Conservation (phyloP, 2,329 filamentous ascomycete genomes). For the Trichoderma oligosporum region DNA sequence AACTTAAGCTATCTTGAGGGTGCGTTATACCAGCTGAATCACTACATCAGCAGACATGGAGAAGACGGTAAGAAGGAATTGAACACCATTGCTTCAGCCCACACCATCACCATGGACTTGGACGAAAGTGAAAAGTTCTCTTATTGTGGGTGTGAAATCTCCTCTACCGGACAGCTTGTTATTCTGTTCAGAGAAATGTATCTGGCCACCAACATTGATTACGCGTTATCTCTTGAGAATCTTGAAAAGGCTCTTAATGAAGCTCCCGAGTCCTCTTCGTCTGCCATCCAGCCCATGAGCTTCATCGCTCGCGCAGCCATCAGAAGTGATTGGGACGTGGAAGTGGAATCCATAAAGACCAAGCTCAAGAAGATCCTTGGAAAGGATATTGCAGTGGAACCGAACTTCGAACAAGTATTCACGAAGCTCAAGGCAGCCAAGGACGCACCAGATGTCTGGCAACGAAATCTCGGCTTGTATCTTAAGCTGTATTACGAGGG, state of each 20-base stretch:
- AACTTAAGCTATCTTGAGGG: slow-evolving; percentile 42
- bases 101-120: slow-evolving; percentile 45
- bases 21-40: slow-evolving; percentile 40
- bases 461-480: slow-evolving; percentile 41
- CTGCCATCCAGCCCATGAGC: slow-evolving; percentile 35
- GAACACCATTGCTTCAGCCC: slow-evolving; percentile 43
- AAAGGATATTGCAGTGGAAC: slow-evolving; percentile 43
- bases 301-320: slow-evolving; percentile 44
- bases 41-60: slow-evolving; percentile 37
- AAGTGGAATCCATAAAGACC: slow-evolving; percentile 36
- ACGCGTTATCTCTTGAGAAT: slow-evolving; percentile 35
- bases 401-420: slow-evolving; percentile 45
- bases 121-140: slow-evolving; percentile 41
- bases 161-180: slow-evolving; percentile 42
- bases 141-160: slow-evolving; percentile 45
- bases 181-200: slow-evolving; percentile 44
- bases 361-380: slow-evolving; percentile 40
- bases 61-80: slow-evolving; percentile 43
- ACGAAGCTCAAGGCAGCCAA: slow-evolving; percentile 36
- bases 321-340: slow-evolving; percentile 39
- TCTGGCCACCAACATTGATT: slow-evolving; percentile 45
- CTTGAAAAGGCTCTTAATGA: slow-evolving; percentile 46
- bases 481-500: slow-evolving; percentile 43
- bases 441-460: slow-evolving; percentile 37
- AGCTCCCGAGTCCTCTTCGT: slow-evolving; percentile 30